Conservation (phyloP, 2,329 filamentous ascomycete genomes). For the Sodiomyces alkalinus region DNA sequence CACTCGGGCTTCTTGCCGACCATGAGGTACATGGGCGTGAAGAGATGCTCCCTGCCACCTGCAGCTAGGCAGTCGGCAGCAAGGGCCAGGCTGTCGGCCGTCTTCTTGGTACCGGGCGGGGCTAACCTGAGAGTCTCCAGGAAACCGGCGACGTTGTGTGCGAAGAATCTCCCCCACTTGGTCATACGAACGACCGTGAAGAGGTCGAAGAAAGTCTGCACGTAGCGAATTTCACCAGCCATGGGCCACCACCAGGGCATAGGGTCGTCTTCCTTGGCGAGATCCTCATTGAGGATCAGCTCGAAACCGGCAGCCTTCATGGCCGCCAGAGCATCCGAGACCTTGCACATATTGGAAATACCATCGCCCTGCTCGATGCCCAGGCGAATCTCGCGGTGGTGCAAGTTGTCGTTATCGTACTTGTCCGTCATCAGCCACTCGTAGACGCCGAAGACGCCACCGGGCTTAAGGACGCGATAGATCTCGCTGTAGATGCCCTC, state of each 20-base stretch:
- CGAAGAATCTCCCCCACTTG: constrained; percentile 57
- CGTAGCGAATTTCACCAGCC: constrained; percentile 70
- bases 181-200: constrained; percentile 84
- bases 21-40: constrained; percentile 98
- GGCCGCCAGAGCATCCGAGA: constrained; percentile 61
- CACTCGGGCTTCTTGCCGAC: constrained; percentile 69
- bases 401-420: constrained; percentile 74
- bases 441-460: constrained; percentile 84
- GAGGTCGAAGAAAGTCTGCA: constrained; percentile 63
- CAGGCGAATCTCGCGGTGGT: constrained; percentile 73
- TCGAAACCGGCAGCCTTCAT: constrained; percentile 77
- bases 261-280: constrained; percentile 55
- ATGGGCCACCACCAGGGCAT: constrained; percentile 93
- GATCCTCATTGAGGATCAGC: constrained; percentile 21
- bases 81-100: constrained; percentile 72
- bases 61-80: constrained; percentile 78
- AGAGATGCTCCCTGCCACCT: constrained; percentile 78
- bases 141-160: constrained; percentile 62
- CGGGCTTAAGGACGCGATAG: constrained; percentile 84
- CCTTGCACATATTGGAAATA: constrained; percentile 86
- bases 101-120: constrained; percentile 79
- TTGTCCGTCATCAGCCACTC: constrained; percentile 94
- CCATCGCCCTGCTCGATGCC: constrained; percentile 87
- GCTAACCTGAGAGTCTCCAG: constrained; percentile 64
- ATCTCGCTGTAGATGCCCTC: constrained; percentile 86